These are phyloP conservation scores for Ceratobasidium sp. DNA, from an alignment of 1,284 basidiomycete species.

Conservation along the genomic window DNA sequence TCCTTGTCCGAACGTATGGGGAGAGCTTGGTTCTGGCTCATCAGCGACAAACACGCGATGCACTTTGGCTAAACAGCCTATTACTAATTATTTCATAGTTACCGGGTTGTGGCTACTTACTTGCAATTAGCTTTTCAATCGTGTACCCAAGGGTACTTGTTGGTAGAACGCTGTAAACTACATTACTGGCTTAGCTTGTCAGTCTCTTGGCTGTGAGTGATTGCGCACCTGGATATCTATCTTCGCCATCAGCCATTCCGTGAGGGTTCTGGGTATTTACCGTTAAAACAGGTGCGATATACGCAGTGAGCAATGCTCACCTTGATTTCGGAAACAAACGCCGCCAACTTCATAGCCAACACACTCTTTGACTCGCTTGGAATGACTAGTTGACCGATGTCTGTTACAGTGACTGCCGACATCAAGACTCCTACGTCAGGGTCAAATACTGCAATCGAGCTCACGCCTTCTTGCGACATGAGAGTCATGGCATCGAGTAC, in stretches of 20 bases:
- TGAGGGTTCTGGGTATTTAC: conserved; percentile 44
- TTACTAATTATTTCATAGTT: not conserved
- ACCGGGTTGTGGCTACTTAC: conserved; percentile 28
- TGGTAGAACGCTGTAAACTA: conserved; percentile 49
- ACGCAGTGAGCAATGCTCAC: conserved; percentile 12
- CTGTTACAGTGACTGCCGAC: conserved; percentile 49
- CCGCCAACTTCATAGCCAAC: conserved; percentile 44
- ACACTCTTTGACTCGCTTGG: conserved; percentile 49
- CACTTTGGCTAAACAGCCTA: conserved; percentile 43
- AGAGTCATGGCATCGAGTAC: conserved; percentile 51
- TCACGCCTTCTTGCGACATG: conserved; percentile 50
- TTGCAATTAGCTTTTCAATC: conserved; percentile 49
- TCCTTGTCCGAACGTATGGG: conserved; percentile 41
- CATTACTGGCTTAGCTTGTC: not conserved
- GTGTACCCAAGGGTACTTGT: conserved; percentile 48
- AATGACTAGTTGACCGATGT: conserved; percentile 49
- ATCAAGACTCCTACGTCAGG: conserved; percentile 47
- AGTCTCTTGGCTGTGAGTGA: no score
- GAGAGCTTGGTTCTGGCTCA: conserved; percentile 40
- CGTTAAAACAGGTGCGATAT: not conserved
- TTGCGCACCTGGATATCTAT: conserved; percentile 47
- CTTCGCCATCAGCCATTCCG: conserved; percentile 49
- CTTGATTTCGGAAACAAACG: conserved; percentile 50
- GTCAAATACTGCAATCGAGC: conserved; percentile 50
- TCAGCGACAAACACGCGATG: conserved; percentile 49